phyloP scores from a whole-genome alignment of 129 eudicot species.

The Apium graveolens region DNA sequence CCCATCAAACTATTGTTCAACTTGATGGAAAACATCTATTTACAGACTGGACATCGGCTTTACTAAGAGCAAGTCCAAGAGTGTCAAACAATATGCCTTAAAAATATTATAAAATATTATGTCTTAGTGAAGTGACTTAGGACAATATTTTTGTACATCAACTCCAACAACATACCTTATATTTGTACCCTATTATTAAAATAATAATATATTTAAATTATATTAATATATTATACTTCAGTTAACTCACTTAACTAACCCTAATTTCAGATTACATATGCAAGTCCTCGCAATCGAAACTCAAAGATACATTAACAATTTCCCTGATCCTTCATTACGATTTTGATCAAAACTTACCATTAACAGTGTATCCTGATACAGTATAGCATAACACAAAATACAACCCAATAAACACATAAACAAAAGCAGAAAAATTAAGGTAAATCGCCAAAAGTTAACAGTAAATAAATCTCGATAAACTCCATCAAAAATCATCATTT shows the following conservation, averaged over 20 bases:
- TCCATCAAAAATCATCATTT: neutral
- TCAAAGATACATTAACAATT: neutral
- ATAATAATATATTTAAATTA: no score
- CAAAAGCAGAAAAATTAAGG: neutral
- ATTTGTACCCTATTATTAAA: no score
- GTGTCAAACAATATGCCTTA: no score
- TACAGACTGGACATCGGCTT: neutral
- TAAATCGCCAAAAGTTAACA: neutral
- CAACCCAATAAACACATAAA: neutral
- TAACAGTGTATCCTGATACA: neutral
- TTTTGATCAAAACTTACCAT: neutral
- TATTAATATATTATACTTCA: neutral
- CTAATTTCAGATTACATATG: neutral
- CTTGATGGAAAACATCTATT: neutral
- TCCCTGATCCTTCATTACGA: neutral
- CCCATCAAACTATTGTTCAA: neutral
- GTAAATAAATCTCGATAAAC: neutral
- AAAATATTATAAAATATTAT: no score
- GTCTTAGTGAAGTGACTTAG: no score
- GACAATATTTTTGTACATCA: no score
- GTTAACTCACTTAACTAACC: neutral
- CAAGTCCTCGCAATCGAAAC: neutral
- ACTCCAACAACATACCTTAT: no score
- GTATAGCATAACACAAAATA: neutral
- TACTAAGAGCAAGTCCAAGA: no score